Percentiles rank a stretch among this genome's conserved stretches.
phyloP scores from a whole-genome alignment of 139 green algal species.

The Closterium sp. region DNA sequence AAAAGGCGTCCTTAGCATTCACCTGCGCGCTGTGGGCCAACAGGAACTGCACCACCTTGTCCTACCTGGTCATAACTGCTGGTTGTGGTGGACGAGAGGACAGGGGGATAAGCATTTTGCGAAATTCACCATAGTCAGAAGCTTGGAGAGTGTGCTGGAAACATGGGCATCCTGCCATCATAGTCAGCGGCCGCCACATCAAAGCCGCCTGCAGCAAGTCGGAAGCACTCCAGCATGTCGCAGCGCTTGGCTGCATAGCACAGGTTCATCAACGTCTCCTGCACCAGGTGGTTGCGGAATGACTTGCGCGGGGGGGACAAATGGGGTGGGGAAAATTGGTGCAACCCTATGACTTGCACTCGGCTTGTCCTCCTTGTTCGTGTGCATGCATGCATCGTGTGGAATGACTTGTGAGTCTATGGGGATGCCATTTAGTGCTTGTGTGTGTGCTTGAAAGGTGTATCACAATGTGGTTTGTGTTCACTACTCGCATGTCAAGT shows the following conservation, averaged over 20 bases:
- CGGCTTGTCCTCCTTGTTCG: too few species aligned
- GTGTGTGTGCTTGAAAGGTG: too few species aligned
- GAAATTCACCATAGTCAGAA: neutral
- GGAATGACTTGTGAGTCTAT: too few species aligned
- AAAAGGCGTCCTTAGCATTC: slow-evolving; percentile 38
- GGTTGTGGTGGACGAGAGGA: neutral
- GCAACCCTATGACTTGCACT: too few species aligned
- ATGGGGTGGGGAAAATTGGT: too few species aligned
- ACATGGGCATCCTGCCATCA: slow-evolving; percentile 2
- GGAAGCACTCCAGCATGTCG: slow-evolving; percentile 20
- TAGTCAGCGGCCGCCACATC: slow-evolving; percentile 3
- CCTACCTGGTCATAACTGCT: neutral
- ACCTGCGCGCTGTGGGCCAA: slow-evolving; percentile 3
- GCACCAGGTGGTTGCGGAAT: neutral
- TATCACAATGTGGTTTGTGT: too few species aligned
- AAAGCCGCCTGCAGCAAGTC: neutral
- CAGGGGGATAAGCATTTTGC: too few species aligned
- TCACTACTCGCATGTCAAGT: too few species aligned
- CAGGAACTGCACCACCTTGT: slow-evolving; percentile 13
- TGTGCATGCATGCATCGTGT: too few species aligned
- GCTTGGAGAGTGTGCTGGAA: too few species aligned
- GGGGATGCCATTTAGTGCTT: too few species aligned
- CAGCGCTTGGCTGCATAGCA: slow-evolving; percentile 20
- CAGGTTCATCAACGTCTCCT: slow-evolving; percentile 8
- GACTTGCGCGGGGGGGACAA: neutral